Percentiles rank a stretch among this genome's conserved stretches.
Evolutionary conservation across 2,329 filamentous ascomycete species (phyloP).

Genomic region (Trichoderma sp.): DNA sequence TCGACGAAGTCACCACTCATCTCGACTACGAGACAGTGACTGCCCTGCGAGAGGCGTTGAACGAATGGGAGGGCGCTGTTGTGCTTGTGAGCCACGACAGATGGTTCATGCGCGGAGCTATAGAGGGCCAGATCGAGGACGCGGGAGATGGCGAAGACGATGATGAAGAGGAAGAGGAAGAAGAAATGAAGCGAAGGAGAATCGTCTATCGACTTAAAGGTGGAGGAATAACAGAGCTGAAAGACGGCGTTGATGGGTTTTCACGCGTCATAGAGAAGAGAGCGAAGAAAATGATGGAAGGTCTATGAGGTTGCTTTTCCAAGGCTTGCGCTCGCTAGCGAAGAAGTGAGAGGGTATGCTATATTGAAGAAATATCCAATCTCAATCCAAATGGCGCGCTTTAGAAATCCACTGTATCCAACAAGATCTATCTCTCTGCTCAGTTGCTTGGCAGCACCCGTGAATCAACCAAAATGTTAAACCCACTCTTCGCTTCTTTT

Average conservation of each 20-base stretch:
- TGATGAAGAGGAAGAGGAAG: constrained; percentile 44
- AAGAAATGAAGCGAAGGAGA: constrained; percentile 46
- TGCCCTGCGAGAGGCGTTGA: constrained; percentile 64
- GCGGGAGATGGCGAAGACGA: constrained; percentile 35
- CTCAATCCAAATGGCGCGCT: not conserved
- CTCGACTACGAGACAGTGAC: constrained; percentile 78
- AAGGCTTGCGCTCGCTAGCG: not conserved
- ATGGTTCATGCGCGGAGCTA: constrained; percentile 72
- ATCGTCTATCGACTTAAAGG: constrained; percentile 59
- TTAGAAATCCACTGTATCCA: not conserved
- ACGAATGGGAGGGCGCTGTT: constrained; percentile 69
- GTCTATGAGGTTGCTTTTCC: not conserved
- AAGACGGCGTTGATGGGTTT: constrained; percentile 63
- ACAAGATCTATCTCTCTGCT: not conserved
- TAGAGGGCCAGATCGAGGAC: constrained; percentile 44
- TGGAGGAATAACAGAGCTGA: constrained; percentile 54
- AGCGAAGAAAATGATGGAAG: constrained; percentile 44
- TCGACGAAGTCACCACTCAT: constrained; percentile 83
- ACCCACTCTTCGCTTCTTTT: constrained; percentile 42
- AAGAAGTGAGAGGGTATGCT: not conserved
- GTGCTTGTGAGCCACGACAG: constrained; percentile 78
- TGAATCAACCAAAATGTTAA: constrained; percentile 45
- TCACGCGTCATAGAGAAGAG: constrained; percentile 61
- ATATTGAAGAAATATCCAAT: not conserved
- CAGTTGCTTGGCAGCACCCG: constrained; percentile 22